Evolutionary conservation across 495 filamentous ascomycete genomes (phyloP), one percentile per base, ranked within the genome.

Genomic region (Pseudevernia furfuracea): DNA sequence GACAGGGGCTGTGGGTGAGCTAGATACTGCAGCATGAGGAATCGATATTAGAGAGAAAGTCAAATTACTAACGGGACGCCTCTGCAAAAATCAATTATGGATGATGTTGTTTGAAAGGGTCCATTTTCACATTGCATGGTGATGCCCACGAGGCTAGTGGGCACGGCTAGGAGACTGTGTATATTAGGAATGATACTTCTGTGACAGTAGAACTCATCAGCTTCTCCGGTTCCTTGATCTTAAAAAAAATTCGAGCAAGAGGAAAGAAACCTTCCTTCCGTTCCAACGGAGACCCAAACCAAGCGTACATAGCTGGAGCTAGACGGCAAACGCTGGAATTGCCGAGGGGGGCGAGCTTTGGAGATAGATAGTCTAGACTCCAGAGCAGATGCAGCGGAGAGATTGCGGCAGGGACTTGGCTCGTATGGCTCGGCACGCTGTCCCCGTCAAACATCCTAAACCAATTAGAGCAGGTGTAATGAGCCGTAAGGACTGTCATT

Each of bases 361-460:
- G n/a, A n/a, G n/a, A 34, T 21, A 55, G 52, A 4, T n/a, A n/a
- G n/a, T n/a, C n/a, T n/a, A n/a, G n/a, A n/a, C n/a, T n/a, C 21
- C 12, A 53, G 49, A 53, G 4, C 6, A 53, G 25, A 5, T 9
- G 48, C 30, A 55, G 52, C 52, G 52, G 52, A 34, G 52, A 55
- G 30, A 34, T 55, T 55, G 52, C 52, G 52, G 52, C 30, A 34
- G 52, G 52, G 15, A 55, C 28, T 55, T 34, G 52, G 28, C 30
- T 55, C 30, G 7, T 55, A 34, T 55, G 52, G 52, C 28, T 55
- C 52, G 52, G 52, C 52, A 55, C 52, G 52, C 52, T 55, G 30
- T 55, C 52, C 17, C 52, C 52, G 52, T 55, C 48, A 55, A 55
- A 0, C 36, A 2, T 3, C 15, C 30, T 55, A 55, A 17, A 32